phyloP scores from a whole-genome alignment of 2,329 filamentous ascomycete species.

The Trichophyton equinum region DNA sequence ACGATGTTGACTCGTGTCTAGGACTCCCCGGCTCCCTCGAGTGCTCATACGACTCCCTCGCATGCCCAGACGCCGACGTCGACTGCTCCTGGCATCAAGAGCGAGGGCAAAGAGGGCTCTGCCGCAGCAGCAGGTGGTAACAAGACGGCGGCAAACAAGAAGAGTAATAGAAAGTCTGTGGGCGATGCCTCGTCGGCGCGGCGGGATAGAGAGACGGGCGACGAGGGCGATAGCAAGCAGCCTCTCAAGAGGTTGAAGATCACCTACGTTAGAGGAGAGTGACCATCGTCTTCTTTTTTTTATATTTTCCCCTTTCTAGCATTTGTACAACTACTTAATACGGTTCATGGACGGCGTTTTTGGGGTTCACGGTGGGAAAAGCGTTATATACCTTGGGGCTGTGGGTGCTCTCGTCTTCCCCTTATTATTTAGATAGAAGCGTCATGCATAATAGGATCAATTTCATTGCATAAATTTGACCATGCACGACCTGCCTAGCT shows the following conservation, averaged over 20 bases:
- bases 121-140: slow-evolving; percentile 21
- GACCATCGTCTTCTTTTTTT: not conserved
- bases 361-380: not conserved
- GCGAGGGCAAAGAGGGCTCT: slow-evolving; percentile 12
- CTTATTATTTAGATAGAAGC: not conserved
- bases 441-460: not conserved
- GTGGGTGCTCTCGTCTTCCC: not conserved
- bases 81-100: slow-evolving; percentile 16
- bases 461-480: not conserved
- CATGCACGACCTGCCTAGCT: not conserved
- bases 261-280: slow-evolving; percentile 30
- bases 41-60: slow-evolving; percentile 36
- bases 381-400: slow-evolving; percentile 1
- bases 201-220: slow-evolving; percentile 23
- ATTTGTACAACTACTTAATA: not conserved
- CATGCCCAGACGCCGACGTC: slow-evolving; percentile 36
- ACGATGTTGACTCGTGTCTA: slow-evolving; percentile 12
- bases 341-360: not conserved
- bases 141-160: slow-evolving; percentile 29
- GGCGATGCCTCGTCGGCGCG: slow-evolving; percentile 12
- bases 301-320: no score
- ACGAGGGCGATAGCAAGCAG: slow-evolving; percentile 26
- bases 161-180: slow-evolving; percentile 26
- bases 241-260: slow-evolving; percentile 35
- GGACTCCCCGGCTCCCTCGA: slow-evolving; percentile 34